Percentiles rank a stretch among this genome's conserved stretches.
These are phyloP conservation scores for Corynascus novoguineensis DNA, from an alignment of 495 filamentous ascomycete genomes.

Conservation along the genomic window DNA sequence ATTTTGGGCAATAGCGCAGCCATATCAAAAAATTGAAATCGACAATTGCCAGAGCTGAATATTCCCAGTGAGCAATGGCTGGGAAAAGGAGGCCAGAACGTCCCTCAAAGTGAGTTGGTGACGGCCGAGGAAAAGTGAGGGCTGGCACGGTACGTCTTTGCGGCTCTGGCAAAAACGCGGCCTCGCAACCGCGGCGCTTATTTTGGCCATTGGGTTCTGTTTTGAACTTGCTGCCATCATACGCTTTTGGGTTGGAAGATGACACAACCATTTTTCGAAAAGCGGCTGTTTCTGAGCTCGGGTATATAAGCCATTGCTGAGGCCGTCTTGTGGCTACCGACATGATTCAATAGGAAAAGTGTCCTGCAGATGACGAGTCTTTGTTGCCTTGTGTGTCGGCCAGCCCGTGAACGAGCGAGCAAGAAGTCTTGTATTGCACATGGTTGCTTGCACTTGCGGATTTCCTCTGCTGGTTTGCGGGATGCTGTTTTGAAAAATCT, in stretches of 20 bases:
- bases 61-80: not conserved
- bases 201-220: conserved; percentile 15
- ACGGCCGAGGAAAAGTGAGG: not conserved
- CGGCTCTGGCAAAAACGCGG: not conserved
- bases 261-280: not conserved
- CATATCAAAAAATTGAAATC: no score
- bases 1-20: no score
- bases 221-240: conserved; percentile 1
- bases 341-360: not conserved
- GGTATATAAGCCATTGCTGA: conserved; percentile 17
- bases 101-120: not conserved
- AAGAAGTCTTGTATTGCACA: not conserved
- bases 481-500: not conserved
- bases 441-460: not conserved
- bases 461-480: not conserved
- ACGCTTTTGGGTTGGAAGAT: conserved; percentile 5
- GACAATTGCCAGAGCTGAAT: not conserved
- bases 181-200: not conserved
- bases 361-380: not conserved
- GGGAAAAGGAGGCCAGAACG: not conserved
- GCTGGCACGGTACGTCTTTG: no score
- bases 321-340: not conserved
- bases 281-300: not conserved
- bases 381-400: not conserved
- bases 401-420: not conserved